Evolutionary conservation across 768 basidiomycete genomes (phyloP), one percentile per base, ranked within the genome.

Genomic region (Tulasnella sp.): DNA sequence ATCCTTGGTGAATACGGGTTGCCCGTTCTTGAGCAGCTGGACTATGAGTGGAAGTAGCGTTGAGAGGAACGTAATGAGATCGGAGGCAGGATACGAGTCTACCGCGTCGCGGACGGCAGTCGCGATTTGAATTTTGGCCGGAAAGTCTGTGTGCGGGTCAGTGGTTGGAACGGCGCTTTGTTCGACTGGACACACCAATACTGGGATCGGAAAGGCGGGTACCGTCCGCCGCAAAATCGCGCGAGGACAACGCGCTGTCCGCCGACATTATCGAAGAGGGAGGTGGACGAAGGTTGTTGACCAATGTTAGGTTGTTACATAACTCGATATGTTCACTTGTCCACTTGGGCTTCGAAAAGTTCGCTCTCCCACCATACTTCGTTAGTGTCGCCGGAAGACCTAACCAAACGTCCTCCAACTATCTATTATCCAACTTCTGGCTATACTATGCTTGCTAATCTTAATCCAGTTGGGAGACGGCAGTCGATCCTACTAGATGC

Each of bases 61-160:
- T 6, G 81, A 80, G 19, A 88, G 73, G 32, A 81, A 81, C 19
- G 82, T 79, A 37, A 76, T 71, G 14, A 81, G 79, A 61, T 91
- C 88, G 15, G 77, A 72, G 59, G 90, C 88, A 55, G 84, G 75
- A 37, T 85, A 78, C 14, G 81, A 81, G 64, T 91, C 88, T 62
- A 91, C 74, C 72, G 82, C 78, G 67, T 90, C 86, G 57, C 86
- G 77, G 59, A 91, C 79, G 67, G 90, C 87, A 58, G 74, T 77
- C 58, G 84, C 84, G n/a, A 81, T 77, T 2, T 71, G 71, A 67
- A 79, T 77, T 69, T 85, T 86, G 2, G 78, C 78, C 58, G 79
- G 46, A 32, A 25, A 45, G 57, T 50, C 59, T 60, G 42, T 11
- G 42, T 14, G 19, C 14, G 53, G 12, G 27, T 29, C n/a, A 51